Evolutionary conservation across 2,329 filamentous ascomycete genomes (phyloP).

Genomic region (Achaetomium macrosporum): DNA sequence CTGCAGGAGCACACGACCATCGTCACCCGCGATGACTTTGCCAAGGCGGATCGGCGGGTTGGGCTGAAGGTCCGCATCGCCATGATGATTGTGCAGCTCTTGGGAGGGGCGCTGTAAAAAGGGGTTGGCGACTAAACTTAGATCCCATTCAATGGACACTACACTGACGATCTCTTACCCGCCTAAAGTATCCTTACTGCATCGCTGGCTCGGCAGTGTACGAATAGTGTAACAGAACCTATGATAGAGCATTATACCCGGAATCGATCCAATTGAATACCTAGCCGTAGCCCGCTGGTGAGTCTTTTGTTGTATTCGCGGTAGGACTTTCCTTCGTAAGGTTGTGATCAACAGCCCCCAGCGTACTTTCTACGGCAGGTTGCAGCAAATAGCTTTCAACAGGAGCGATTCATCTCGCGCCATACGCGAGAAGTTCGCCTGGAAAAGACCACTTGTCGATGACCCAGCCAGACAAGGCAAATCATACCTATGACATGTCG

Average conservation of each 20-base stretch:
- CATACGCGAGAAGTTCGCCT: too few species aligned
- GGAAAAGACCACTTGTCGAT: too few species aligned
- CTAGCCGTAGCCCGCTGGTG: background rate
- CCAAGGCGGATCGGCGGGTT: slow-evolving; percentile 74
- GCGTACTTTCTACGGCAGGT: too few species aligned
- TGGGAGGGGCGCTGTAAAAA: slow-evolving; percentile 74
- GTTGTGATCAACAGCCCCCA: too few species aligned
- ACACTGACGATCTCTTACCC: too few species aligned
- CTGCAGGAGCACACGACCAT: slow-evolving; percentile 66
- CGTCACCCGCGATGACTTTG: slow-evolving; percentile 72
- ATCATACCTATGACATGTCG: too few species aligned
- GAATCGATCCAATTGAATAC: slow-evolving; percentile 2
- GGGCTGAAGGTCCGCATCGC: slow-evolving; percentile 77
- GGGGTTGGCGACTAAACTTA: background rate
- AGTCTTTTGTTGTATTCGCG: background rate
- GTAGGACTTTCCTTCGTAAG: too few species aligned
- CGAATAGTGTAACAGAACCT: slow-evolving; percentile 4
- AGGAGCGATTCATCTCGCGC: too few species aligned
- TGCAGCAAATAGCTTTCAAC: too few species aligned
- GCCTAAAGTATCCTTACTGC: background rate
- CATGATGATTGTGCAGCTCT: slow-evolving; percentile 86
- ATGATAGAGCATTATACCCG: slow-evolving; percentile 14
- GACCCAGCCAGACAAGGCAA: too few species aligned
- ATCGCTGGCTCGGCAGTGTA: background rate
- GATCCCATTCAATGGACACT: background rate